These are phyloP conservation scores for Fusarium stilboides DNA, from an alignment of 2,329 filamentous ascomycete species.

Conservation along the genomic window DNA sequence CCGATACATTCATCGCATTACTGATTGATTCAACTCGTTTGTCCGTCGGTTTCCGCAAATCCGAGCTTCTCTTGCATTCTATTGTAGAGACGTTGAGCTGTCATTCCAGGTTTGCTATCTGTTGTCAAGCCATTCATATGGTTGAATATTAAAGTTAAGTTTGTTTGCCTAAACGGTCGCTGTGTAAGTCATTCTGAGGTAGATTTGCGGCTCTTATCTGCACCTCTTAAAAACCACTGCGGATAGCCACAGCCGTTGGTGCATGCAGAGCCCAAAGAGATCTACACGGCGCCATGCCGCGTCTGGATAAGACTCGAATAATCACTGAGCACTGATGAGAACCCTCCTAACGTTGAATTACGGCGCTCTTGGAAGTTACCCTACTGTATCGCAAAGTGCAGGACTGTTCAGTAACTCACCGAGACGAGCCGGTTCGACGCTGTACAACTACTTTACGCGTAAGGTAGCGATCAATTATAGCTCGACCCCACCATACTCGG, in stretches of 20 bases:
- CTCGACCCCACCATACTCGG: slow-evolving; percentile 42
- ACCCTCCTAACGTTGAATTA: slow-evolving; percentile 24
- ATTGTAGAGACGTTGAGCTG: slow-evolving; percentile 34
- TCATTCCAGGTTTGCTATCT: slow-evolving; percentile 22
- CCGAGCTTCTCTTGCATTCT: slow-evolving; percentile 26
- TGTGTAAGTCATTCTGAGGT: slow-evolving; percentile 21
- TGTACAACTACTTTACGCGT: slow-evolving; percentile 38
- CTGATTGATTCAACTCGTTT: slow-evolving; percentile 32
- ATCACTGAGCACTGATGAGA: slow-evolving; percentile 15
- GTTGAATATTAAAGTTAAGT: slow-evolving; percentile 35
- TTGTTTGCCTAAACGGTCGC: slow-evolving; percentile 13
- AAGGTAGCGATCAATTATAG: slow-evolving; percentile 31
- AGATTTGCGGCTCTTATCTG: slow-evolving; percentile 44
- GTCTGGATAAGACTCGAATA: slow-evolving; percentile 35
- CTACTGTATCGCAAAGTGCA: slow-evolving; percentile 20
- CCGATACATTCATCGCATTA: slow-evolving; percentile 38
- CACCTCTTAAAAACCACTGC: slow-evolving; percentile 24
- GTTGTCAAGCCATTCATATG: slow-evolving; percentile 5
- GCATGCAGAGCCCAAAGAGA: slow-evolving; percentile 40
- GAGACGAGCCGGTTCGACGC: slow-evolving; percentile 30
- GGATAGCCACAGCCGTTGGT: slow-evolving; percentile 41
- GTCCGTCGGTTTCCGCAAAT: slow-evolving; percentile 44
- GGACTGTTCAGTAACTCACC: slow-evolving; percentile 27
- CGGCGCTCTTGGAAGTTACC: slow-evolving; percentile 18
- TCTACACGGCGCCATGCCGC: slow-evolving; percentile 42